Base-by-base conservation (phyloP, 768 basidiomycete species). In the Glaciozyma antarctica region DNA sequence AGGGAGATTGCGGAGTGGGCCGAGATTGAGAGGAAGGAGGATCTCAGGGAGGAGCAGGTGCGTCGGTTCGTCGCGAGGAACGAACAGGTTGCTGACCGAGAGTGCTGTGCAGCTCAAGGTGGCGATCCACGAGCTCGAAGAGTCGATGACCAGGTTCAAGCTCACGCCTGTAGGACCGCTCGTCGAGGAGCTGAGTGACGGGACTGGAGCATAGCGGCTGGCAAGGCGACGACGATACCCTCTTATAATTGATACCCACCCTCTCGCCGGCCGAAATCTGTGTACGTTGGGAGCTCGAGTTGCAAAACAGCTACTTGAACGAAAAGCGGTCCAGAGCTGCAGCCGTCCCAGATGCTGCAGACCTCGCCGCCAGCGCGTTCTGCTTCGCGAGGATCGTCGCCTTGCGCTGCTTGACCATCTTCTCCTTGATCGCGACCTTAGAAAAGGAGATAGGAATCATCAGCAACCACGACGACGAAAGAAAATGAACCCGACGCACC, bases 391-490 rank as follows among this genome's bases (percentile, higher is more conserved):
- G 43, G 22, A 67, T 70, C n/a, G 71, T 70, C 2, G 65, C 72
- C 17, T 71, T 74, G 52, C 73, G 74, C 62, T 71, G 66, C 48
- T 77, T 78, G 66, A 83, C 82, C 66, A 86, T 73, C 73, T 87
- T 87, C 53, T 81, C 82, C 13, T 85, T 83, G 63, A 87, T 81
- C 1, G 85, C 84, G 45, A 75, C 68, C 75, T 75, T 65, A 3
- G 21, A 54, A 51, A 0, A 24, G 32, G 9, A 32, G 32, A 32
- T 32, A 9, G 32, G 32, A 21, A n/a, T 49, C 28, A 34, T 58
- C 43, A 58, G 57, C 57, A 15, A 19, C 53, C 6, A 2, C 38
- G 43, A 60, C 13, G n/a, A 12, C 28, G 34, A 45, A 22, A 60
- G 34, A 48, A 5, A 30, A 3, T n/a, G 17, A 54, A 43, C 22